Conservation (phyloP, 495 filamentous ascomycete species). For the Pyrenula massariospora region DNA sequence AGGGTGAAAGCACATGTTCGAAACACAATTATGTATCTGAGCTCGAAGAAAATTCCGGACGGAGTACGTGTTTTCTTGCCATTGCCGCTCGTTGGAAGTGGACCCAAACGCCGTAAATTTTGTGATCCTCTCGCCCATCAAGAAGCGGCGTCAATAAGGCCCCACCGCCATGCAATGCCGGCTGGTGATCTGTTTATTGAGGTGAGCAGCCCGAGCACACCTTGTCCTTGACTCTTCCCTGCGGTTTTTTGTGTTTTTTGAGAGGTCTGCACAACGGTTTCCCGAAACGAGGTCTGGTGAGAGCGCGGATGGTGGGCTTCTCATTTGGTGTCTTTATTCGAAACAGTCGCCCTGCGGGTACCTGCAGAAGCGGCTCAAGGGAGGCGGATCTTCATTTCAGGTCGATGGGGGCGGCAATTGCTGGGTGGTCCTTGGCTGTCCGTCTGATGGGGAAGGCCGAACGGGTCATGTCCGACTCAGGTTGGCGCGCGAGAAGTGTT, state of each 20-base stretch:
- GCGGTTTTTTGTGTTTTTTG: not conserved
- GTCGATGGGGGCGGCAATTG: not conserved
- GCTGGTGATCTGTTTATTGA: no score
- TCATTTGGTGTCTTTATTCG: not conserved
- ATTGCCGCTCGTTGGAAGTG: no score
- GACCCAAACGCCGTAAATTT: no score
- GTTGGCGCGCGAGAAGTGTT: not conserved
- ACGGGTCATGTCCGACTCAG: no score
- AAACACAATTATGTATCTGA: no score
- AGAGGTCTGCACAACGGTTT: not conserved
- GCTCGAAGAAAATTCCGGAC: no score
- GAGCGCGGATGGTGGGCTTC: not conserved
- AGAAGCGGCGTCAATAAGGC: no score
- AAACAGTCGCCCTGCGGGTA: not conserved
- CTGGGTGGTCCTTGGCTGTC: not conserved
- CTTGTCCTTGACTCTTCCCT: not conserved
- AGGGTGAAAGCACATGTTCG: no score
- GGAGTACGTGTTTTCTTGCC: no score
- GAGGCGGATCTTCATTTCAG: not conserved
- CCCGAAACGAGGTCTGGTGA: not conserved
- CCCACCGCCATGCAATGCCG: no score
- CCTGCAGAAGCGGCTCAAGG: not conserved
- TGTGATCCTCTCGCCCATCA: no score
- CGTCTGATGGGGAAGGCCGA: not conserved
- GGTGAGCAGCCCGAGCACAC: no score